A percentile compares a stretch with the other conserved stretches of the same genome.
Evolutionary conservation across 2,329 filamentous ascomycete species (phyloP).

Genomic region (Fusarium poae): DNA sequence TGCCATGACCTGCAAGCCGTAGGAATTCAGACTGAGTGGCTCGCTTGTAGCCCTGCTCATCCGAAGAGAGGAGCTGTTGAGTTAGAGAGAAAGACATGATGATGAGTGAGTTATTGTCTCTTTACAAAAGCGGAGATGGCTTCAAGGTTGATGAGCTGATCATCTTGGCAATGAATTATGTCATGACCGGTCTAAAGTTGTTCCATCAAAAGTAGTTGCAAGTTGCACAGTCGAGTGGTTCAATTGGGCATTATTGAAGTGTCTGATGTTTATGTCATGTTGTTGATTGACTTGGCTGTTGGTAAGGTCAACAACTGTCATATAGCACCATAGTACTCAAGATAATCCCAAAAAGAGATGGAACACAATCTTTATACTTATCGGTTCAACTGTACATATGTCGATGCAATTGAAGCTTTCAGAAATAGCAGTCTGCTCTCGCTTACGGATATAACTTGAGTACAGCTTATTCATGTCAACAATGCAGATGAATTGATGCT

Average conservation of each 20-base stretch:
- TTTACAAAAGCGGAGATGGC: conserved; percentile 27
- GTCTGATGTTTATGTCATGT: neutral
- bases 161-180: conserved; percentile 36
- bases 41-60: conserved; percentile 60
- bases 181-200: conserved; percentile 42
- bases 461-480: neutral
- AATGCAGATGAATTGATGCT: neutral
- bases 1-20: conserved; percentile 72
- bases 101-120: conserved; percentile 15
- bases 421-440: neutral
- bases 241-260: neutral
- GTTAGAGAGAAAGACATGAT: conserved; percentile 62
- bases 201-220: conserved; percentile 29
- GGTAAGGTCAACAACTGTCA: neutral
- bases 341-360: neutral
- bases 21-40: conserved; percentile 78
- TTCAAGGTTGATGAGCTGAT: conserved; percentile 19
- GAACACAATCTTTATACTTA: neutral
- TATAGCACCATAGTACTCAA: neutral
- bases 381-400: neutral
- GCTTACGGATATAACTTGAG: neutral
- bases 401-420: neutral
- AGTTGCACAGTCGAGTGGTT: neutral
- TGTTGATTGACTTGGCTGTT: neutral
- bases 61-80: conserved; percentile 65